Percentiles rank a stretch among this genome's conserved stretches.
Evolutionary conservation across 2,329 filamentous ascomycete genomes (phyloP).

Genomic region (Aspergillus felis): DNA sequence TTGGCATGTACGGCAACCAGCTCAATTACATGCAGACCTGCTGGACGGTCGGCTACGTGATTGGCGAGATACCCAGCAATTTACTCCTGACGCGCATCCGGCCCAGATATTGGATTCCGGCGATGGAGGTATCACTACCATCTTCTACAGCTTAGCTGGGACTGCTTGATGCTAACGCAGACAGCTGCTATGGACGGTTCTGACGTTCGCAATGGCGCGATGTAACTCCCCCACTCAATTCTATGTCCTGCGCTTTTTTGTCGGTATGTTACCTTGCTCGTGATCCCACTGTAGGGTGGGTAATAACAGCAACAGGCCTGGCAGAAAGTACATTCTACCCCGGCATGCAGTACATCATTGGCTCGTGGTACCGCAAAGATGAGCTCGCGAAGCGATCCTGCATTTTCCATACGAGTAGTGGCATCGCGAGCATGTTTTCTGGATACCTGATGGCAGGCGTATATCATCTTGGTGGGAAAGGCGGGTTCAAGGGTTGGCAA

Average conservation of each 20-base stretch:
- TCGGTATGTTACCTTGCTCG: conserved; percentile 29
- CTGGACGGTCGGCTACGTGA: conserved; percentile 59
- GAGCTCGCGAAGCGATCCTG: conserved; percentile 52
- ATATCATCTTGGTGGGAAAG: conserved; percentile 46
- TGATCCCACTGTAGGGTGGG: not conserved
- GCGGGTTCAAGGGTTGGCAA: conserved; percentile 52
- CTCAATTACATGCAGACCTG: conserved; percentile 54
- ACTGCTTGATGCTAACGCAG: not conserved
- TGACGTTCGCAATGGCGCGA: conserved; percentile 45
- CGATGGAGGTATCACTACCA: conserved; percentile 36
- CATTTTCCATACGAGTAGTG: conserved; percentile 49
- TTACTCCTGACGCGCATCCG: conserved; percentile 48
- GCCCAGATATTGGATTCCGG: conserved; percentile 48
- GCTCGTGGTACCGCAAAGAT: conserved; percentile 49
- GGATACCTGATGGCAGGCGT: conserved; percentile 55
- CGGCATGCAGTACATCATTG: conserved; percentile 51
- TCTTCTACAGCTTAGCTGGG: not conserved
- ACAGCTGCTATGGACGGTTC: conserved; percentile 45
- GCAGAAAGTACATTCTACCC: conserved; percentile 51
- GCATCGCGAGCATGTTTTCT: conserved; percentile 41
- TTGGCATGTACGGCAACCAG: conserved; percentile 51
- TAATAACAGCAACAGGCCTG: conserved; percentile 29
- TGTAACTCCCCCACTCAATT: conserved; percentile 43
- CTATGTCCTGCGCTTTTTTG: conserved; percentile 48
- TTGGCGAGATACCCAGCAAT: conserved; percentile 51